Conservation (phyloP, 345 rosid genomes). For the Eucalyptus melliodora region DNA sequence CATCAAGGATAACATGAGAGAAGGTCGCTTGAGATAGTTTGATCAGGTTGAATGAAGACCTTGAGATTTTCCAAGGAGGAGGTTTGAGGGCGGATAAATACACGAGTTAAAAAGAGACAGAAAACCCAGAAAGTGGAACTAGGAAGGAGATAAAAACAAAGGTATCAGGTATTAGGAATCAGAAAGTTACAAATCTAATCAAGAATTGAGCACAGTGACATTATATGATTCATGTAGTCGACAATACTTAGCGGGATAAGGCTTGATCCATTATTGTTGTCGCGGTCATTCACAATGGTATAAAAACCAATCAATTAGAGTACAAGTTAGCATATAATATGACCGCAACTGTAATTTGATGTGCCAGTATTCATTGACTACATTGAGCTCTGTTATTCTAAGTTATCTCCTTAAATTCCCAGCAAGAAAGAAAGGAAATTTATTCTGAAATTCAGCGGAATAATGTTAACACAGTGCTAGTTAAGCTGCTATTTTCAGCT, state of each 20-base stretch:
- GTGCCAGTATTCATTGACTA: not conserved
- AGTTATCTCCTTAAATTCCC: not conserved
- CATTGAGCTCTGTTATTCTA: not conserved
- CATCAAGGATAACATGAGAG: not conserved
- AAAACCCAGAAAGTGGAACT: not conserved
- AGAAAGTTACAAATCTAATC: not conserved
- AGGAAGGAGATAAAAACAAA: not conserved
- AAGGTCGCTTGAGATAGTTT: not conserved
- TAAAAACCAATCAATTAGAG: not conserved
- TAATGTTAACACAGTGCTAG: not conserved
- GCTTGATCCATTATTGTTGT: not conserved
- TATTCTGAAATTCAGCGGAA: not conserved
- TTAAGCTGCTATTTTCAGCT: not conserved
- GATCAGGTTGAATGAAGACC: not conserved
- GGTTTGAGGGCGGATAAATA: not conserved
- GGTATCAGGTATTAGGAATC: not conserved
- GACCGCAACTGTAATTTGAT: not conserved
- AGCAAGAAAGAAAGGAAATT: not conserved
- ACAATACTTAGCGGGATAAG: not conserved
- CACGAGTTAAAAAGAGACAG: not conserved
- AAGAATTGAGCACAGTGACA: conserved; percentile 14
- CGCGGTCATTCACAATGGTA: not conserved
- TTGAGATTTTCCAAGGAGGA: not conserved
- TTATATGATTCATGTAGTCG: fast-evolving
- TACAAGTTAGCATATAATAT: not conserved